Conservation (phyloP, 345 rosid species). For the Psidium friedrichsthalianum region DNA sequence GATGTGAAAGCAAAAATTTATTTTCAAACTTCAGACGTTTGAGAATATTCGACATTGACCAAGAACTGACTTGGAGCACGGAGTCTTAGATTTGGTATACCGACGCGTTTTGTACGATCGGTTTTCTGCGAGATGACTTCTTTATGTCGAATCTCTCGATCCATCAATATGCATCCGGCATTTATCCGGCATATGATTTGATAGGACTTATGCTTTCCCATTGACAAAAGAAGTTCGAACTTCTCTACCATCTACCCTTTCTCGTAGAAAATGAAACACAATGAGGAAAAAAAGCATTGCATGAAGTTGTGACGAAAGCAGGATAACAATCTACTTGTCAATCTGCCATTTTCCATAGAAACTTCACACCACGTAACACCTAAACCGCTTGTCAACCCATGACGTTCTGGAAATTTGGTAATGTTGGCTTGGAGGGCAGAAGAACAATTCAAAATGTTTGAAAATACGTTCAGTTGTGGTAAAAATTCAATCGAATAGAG, state of each 20-base stretch:
- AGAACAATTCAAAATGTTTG: no score
- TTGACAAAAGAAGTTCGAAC: background rate
- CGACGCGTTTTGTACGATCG: background rate
- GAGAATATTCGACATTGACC: background rate
- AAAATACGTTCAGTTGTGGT: no score
- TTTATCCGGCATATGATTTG: background rate
- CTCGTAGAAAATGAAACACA: background rate
- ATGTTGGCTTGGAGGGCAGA: background rate
- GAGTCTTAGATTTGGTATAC: background rate
- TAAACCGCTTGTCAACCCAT: background rate
- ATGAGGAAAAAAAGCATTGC: background rate
- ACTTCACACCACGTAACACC: background rate
- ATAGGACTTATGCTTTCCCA: background rate
- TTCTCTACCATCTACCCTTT: background rate
- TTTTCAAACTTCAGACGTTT: accelerated
- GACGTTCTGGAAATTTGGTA: background rate
- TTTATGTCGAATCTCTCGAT: background rate
- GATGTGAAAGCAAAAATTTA: background rate
- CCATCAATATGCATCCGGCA: background rate
- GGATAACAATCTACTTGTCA: background rate
- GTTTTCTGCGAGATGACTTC: background rate
- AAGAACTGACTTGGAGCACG: background rate
- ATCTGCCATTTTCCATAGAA: background rate
- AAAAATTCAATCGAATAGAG: no score
- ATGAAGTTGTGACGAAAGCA: background rate